These are phyloP conservation scores for Dissophora ornata DNA, from an alignment of 192 early-diverging fungal genomes.

Conservation along the genomic window DNA sequence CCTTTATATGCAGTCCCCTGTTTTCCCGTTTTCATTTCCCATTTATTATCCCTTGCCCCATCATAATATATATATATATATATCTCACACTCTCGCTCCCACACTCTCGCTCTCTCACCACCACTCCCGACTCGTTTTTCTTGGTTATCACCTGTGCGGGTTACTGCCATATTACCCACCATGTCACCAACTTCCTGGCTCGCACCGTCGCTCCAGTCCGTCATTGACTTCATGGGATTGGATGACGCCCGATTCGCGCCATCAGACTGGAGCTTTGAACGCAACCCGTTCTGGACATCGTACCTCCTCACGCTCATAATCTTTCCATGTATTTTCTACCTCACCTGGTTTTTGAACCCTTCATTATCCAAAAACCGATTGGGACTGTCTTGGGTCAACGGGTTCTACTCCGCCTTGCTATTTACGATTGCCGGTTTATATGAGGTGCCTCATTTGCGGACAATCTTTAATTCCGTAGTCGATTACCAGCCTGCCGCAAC, in stretches of 20 bases:
- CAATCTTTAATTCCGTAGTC: conserved; percentile 35
- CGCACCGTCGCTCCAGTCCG: neutral
- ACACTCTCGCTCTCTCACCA: too few relatives aligned
- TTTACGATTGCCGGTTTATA: conserved; percentile 38
- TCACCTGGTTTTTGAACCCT: conserved; percentile 47
- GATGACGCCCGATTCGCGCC: conserved; percentile 30
- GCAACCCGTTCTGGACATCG: conserved; percentile 47
- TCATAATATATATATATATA: neutral
- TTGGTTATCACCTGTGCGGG: too few relatives aligned
- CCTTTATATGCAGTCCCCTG: too few relatives aligned
- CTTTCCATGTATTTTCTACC: conserved; percentile 46
- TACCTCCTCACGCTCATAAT: conserved; percentile 21
- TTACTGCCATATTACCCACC: too few relatives aligned
- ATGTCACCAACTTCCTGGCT: too few relatives aligned
- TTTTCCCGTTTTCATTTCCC: too few relatives aligned
- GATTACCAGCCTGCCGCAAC: conserved; percentile 23
- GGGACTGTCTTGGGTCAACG: conserved; percentile 49
- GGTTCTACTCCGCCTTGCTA: conserved; percentile 34
- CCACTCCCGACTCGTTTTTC: too few relatives aligned
- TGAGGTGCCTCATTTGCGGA: conserved; percentile 38
- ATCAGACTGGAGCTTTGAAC: conserved; percentile 29
- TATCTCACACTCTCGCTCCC: neutral
- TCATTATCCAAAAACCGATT: conserved; percentile 38
- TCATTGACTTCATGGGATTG: conserved; percentile 23
- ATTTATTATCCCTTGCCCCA: too few relatives aligned